Evolutionary conservation across 1,284 basidiomycete species (phyloP).

Genomic region (Sanghuangporus sanghuang): DNA sequence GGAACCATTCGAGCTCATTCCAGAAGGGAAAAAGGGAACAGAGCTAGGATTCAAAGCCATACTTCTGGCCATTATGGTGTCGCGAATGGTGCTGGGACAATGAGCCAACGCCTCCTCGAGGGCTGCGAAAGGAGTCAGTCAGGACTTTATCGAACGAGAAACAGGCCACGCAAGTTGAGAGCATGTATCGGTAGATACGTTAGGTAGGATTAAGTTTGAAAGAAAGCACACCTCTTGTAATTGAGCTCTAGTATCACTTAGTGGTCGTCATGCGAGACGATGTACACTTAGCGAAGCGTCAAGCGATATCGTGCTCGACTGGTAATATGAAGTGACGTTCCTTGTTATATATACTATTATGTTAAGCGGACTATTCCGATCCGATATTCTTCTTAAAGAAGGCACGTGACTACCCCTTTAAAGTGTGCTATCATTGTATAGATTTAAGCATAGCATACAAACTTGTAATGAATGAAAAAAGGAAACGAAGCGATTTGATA

Average conservation of each 20-base stretch:
- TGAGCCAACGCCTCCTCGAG: background rate
- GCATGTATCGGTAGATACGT: background rate
- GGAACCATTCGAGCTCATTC: constrained; percentile 47
- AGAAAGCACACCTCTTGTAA: background rate
- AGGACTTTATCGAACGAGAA: background rate
- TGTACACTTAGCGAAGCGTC: background rate
- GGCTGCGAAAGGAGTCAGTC: background rate
- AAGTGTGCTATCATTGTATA: too few relatives aligned
- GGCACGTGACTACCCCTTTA: background rate
- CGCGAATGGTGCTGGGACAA: background rate
- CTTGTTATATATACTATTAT: background rate
- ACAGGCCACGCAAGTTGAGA: background rate
- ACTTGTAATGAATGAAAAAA: too few relatives aligned
- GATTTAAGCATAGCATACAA: too few relatives aligned
- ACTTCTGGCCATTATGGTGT: constrained; percentile 60
- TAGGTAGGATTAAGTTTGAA: background rate
- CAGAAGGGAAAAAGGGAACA: constrained; percentile 76
- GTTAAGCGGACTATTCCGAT: constrained; percentile 6
- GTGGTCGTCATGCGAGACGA: constrained; percentile 16
- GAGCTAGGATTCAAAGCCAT: constrained; percentile 74
- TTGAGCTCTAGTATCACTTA: background rate
- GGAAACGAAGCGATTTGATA: too few relatives aligned
- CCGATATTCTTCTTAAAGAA: constrained; percentile 15
- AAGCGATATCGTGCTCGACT: constrained; percentile 7
- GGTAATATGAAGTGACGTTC: background rate